A percentile compares a stretch with the other conserved stretches of the same genome.
Evolutionary conservation across 768 basidiomycete genomes (phyloP).

Genomic region (Astraeus odoratus): DNA sequence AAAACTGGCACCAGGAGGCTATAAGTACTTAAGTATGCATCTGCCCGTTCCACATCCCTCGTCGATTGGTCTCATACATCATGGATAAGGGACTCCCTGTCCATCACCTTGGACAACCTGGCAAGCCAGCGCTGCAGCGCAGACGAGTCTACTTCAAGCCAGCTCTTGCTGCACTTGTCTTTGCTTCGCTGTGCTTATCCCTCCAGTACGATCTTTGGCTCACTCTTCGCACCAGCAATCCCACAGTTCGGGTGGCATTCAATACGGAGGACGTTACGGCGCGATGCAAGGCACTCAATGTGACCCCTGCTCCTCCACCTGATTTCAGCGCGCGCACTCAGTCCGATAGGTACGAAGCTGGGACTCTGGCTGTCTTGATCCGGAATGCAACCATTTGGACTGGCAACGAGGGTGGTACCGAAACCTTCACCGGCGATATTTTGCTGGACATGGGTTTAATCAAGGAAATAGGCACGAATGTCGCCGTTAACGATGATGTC

Average conservation of each 20-base stretch:
- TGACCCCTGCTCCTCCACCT: constrained; percentile 31
- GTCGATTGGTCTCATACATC: no score
- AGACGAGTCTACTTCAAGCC: background rate
- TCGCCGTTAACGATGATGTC: constrained; percentile 22
- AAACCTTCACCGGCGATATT: constrained; percentile 59
- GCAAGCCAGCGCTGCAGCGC: no score
- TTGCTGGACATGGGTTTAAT: constrained; percentile 66
- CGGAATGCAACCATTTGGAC: constrained; percentile 66
- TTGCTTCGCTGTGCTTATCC: background rate
- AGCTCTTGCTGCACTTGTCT: background rate
- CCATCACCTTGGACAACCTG: background rate
- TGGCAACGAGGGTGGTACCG: constrained; percentile 57
- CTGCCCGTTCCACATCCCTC: no score
- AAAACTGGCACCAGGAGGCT: no score
- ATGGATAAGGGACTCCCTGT: background rate
- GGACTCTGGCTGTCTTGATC: constrained; percentile 61
- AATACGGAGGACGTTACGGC: background rate
- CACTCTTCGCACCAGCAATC: no score
- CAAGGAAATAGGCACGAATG: constrained; percentile 44
- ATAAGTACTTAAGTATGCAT: no score
- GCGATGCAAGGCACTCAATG: constrained; percentile 3
- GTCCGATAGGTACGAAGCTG: constrained; percentile 62
- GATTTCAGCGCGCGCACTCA: constrained; percentile 40
- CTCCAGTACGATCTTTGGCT: background rate
- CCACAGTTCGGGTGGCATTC: background rate